Conservation (phyloP, 306 rosid species). For the Acacia melanoxylon region DNA sequence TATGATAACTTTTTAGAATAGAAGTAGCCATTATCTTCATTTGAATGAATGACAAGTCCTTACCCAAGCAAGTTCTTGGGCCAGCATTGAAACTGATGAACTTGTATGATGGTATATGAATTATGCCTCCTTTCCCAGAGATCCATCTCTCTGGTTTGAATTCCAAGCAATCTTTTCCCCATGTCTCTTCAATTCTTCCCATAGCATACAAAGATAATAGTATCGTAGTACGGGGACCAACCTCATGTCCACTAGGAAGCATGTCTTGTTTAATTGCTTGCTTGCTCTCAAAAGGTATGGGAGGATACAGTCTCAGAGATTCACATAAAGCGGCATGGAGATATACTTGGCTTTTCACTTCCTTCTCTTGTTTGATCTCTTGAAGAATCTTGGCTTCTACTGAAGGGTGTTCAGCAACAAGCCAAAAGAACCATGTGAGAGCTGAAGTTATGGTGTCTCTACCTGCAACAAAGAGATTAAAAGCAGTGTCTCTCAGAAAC, state of each 20-base stretch:
- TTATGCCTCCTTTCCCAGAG: neutral
- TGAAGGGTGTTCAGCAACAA: neutral
- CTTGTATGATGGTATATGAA: neutral
- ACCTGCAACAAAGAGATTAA: neutral
- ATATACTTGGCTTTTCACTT: neutral
- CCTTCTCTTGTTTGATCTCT: neutral
- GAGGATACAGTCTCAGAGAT: slow-evolving; percentile 5
- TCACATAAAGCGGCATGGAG: neutral
- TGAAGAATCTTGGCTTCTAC: slow-evolving; percentile 25
- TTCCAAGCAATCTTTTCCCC: neutral
- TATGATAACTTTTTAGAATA: neutral
- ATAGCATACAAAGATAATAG: neutral
- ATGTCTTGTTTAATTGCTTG: neutral
- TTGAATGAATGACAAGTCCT: neutral
- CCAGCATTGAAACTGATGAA: slow-evolving; percentile 7
- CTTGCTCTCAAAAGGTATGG: neutral
- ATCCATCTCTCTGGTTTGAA: slow-evolving; percentile 7
- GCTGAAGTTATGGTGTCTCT: slow-evolving; percentile 5
- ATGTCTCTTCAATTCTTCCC: neutral
- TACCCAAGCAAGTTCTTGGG: neutral
- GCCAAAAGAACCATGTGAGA: neutral
- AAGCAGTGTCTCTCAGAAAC: slow-evolving; percentile 9
- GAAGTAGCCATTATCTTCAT: neutral
- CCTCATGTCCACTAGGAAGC: neutral
- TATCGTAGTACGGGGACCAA: neutral